Percentiles rank a stretch among this genome's conserved stretches.
These are phyloP conservation scores for Plectranthus barbatus DNA, from an alignment of 257 asterid species.

Conservation along the genomic window DNA sequence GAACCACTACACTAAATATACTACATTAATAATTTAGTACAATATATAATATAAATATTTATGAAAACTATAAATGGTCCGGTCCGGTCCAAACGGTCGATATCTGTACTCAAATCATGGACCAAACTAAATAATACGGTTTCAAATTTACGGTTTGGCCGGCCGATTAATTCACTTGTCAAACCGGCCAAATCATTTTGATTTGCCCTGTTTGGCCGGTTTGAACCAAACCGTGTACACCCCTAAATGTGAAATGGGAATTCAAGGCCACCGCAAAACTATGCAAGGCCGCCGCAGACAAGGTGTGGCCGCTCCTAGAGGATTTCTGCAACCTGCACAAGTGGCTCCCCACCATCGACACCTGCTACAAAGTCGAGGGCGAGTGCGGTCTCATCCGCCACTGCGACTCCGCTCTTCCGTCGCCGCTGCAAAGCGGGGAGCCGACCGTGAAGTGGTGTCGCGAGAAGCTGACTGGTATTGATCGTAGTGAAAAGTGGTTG, in stretches of 20 bases:
- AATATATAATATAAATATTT: too few relatives aligned
- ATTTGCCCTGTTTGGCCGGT: too few relatives aligned
- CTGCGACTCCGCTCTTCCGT: slow-evolving; percentile 32
- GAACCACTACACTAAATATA: too few relatives aligned
- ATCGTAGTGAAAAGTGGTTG: slow-evolving; percentile 25
- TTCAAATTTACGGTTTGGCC: too few relatives aligned
- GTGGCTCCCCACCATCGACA: slow-evolving; percentile 55
- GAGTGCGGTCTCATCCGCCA: slow-evolving; percentile 40
- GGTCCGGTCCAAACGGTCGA: too few relatives aligned
- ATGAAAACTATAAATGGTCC: too few relatives aligned
- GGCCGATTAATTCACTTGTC: too few relatives aligned
- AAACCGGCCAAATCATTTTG: too few relatives aligned
- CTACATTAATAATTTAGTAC: too few relatives aligned
- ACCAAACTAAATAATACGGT: too few relatives aligned
- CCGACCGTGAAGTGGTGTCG: slow-evolving; percentile 40
- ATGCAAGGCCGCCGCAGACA: slow-evolving; percentile 19
- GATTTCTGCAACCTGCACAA: slow-evolving; percentile 57
- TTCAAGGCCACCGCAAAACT: slow-evolving; percentile 45
- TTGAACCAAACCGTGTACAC: too few relatives aligned
- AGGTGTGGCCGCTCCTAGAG: slow-evolving; percentile 56
- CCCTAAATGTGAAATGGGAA: slow-evolving; percentile 61
- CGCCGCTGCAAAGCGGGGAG: slow-evolving; percentile 17
- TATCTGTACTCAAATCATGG: too few relatives aligned
- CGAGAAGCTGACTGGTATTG: slow-evolving; percentile 41
- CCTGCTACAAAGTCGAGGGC: slow-evolving; percentile 36